Percentiles rank a stretch among this genome's conserved stretches.
Evolutionary conservation across 1,284 basidiomycete genomes (phyloP).

Genomic region (Ustilago vetiveriae): DNA sequence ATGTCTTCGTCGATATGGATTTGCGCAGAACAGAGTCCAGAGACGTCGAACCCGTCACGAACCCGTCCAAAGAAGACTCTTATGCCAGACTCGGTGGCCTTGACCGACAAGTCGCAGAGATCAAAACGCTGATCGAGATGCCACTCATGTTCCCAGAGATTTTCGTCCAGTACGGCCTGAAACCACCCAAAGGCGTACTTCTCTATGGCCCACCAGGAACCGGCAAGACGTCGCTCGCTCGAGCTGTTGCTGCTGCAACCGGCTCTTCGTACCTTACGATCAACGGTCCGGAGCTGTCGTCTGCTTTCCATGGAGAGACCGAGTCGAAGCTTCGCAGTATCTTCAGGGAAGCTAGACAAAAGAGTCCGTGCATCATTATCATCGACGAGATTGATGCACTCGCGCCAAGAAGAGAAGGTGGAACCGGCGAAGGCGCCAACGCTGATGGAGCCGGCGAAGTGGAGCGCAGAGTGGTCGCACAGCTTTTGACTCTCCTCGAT

Average conservation of each 20-base stretch:
- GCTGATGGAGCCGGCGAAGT: constrained; percentile 74
- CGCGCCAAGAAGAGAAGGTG: constrained; percentile 87
- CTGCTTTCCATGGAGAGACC: constrained; percentile 95
- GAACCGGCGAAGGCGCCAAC: constrained; percentile 77
- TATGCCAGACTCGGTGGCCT: constrained; percentile 85
- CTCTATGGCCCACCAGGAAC: constrained; percentile 67
- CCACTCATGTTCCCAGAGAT: constrained; percentile 89
- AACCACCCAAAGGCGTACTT: constrained; percentile 63
- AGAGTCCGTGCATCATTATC: constrained; percentile 84
- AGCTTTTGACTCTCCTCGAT: constrained; percentile 91
- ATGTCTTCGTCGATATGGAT: constrained; percentile 59
- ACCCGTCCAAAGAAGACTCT: constrained; percentile 40
- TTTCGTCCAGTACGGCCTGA: constrained; percentile 81
- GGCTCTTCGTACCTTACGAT: constrained; percentile 70
- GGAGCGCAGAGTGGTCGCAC: constrained; percentile 93
- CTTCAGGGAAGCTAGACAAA: constrained; percentile 82
- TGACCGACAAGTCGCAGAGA: constrained; percentile 84
- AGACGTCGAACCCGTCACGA: neutral
- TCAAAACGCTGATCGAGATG: constrained; percentile 92
- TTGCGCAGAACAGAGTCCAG: constrained; percentile 12
- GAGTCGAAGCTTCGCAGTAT: constrained; percentile 88
- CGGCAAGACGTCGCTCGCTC: constrained; percentile 66
- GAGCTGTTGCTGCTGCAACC: constrained; percentile 58
- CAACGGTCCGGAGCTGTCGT: constrained; percentile 93
- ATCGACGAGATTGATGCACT: constrained; percentile 96